Evolutionary conservation across 1,284 basidiomycete species (phyloP).

Genomic region (Crepidotus sp.): DNA sequence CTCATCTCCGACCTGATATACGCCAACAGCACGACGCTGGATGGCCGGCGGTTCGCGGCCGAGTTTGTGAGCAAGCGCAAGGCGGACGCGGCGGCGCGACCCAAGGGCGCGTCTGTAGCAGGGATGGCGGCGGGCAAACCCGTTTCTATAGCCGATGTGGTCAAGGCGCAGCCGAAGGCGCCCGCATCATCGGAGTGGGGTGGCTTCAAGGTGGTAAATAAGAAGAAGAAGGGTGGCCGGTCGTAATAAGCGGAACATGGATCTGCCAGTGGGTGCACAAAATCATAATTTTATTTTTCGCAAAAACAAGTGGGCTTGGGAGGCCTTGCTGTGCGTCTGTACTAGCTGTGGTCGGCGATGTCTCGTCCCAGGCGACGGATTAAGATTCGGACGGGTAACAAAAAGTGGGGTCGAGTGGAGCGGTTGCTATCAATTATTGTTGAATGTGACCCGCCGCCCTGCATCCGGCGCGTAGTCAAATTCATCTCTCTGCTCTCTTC

Average conservation of each 20-base stretch:
- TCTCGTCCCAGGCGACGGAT: too few relatives aligned
- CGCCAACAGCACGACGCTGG: conserved; percentile 86
- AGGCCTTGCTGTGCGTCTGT: too few relatives aligned
- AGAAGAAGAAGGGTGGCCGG: conserved; percentile 79
- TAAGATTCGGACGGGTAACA: too few relatives aligned
- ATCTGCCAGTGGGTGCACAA: conserved; percentile 7
- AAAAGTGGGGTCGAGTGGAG: too few relatives aligned
- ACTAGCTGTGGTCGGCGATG: too few relatives aligned
- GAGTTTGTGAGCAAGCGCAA: conserved; percentile 88
- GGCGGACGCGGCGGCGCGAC: conserved; percentile 52
- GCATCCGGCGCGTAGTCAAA: too few relatives aligned
- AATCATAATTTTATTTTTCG: conserved; percentile 6
- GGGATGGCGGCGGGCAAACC: conserved; percentile 40
- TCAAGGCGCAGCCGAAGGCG: conserved; percentile 80
- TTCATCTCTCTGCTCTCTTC: background rate
- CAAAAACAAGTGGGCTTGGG: too few relatives aligned
- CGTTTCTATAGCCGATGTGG: conserved; percentile 77
- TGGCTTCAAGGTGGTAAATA: conserved; percentile 86
- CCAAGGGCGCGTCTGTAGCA: conserved; percentile 33
- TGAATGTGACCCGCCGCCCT: too few relatives aligned
- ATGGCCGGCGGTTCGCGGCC: conserved; percentile 88
- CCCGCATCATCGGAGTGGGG: conserved; percentile 63
- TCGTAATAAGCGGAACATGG: conserved; percentile 8
- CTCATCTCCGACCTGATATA: conserved; percentile 92
- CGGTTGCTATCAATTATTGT: too few relatives aligned